Conservation (phyloP, 768 basidiomycete genomes). For the Baorangia bicolor region DNA sequence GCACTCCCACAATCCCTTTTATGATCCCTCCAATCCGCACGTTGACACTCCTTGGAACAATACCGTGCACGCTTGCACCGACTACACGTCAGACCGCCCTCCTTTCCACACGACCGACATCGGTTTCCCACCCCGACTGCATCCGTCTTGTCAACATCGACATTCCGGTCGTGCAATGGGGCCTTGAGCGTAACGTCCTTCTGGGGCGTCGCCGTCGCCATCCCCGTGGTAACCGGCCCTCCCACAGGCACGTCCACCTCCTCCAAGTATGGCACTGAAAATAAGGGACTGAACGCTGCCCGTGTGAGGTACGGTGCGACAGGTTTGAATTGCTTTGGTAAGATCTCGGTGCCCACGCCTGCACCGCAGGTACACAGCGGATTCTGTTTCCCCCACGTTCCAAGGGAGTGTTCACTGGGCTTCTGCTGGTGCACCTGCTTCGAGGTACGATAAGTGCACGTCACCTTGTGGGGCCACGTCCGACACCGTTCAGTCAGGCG, state of each 20-base stretch:
- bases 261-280: slow-evolving; percentile 49
- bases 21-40: slow-evolving; percentile 10
- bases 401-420: slow-evolving; percentile 25
- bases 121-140: not conserved
- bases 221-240: not conserved
- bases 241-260: slow-evolving; percentile 5
- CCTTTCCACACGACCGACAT: slow-evolving; percentile 7
- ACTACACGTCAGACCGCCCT: slow-evolving; percentile 26
- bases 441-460: slow-evolving; percentile 24
- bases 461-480: slow-evolving; percentile 49
- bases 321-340: slow-evolving; percentile 34
- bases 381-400: slow-evolving; percentile 19
- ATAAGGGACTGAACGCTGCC: slow-evolving; percentile 54
- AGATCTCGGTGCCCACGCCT: slow-evolving; percentile 12
- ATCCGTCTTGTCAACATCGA: not conserved
- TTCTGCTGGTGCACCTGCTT: slow-evolving; percentile 27
- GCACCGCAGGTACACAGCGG: slow-evolving; percentile 15
- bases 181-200: not conserved
- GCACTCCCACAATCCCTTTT: slow-evolving; percentile 2
- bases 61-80: slow-evolving; percentile 40
- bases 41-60: slow-evolving; percentile 45
- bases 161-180: not conserved
- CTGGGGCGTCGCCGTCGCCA: not conserved
- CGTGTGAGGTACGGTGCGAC: slow-evolving; percentile 46
- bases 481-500: slow-evolving; percentile 53